Evolutionary conservation across 2,329 filamentous ascomycete genomes (phyloP), one percentile per base, ranked within the genome.

Genomic region (Fusarium tuaranense): DNA sequence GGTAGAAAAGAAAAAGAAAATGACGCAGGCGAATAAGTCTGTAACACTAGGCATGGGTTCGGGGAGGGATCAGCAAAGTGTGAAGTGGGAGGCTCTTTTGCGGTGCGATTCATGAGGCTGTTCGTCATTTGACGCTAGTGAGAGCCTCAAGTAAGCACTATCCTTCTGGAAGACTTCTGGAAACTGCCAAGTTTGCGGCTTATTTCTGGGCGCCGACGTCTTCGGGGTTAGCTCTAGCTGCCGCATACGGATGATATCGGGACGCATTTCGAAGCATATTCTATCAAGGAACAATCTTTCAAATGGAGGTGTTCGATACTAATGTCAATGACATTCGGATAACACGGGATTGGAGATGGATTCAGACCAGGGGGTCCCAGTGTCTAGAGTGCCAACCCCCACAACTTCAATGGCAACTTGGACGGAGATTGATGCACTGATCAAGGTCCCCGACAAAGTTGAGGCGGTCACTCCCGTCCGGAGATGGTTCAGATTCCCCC

Each of bases 111-210:
- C 27, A 53, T 30, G 48, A 53, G 36, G 55, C 34, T 39, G 55
- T 27, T 27, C 6, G 55, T 39, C 16, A 59, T 39, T 25, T 30
- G 38, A 20, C 53, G 46, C 27, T 67, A 34, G 12, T 12, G 38
- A 18, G 44, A 48, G 34, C 13, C 18, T 7, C 16, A 25, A n/a
- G 12, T 34, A 32, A 34, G 22, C 32, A 30, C 38, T 27, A 48
- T 18, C 16, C 9, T 69, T 69, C 67, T 62, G 39, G 67, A 69
- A 68, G 25, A 20, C 48, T 68, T 68, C 67, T 62, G n/a, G 53
- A 48, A 53, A n/a, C 27, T 20, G 48, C 48, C 48, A 32, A 14
- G 25, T n/a, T 53, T 25, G 46, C 46, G 25, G 25, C 46, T 51
- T 51, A 51, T 51, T 51, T 30, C 46, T 51, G 8, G 25, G 8